Conservation (phyloP, 1,284 basidiomycete species). For the Pyrrhoderma lamaoense region DNA sequence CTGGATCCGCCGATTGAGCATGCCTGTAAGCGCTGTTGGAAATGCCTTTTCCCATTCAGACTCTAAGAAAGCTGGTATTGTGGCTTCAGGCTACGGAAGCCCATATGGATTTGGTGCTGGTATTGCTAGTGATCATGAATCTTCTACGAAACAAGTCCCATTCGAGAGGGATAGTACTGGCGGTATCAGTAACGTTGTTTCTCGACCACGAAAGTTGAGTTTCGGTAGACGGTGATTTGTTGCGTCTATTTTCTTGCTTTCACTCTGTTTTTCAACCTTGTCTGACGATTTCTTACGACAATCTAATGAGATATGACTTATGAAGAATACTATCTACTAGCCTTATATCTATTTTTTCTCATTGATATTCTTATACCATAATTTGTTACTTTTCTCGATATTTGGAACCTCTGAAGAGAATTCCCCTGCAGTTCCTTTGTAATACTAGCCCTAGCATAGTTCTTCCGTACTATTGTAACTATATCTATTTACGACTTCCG, state of each 20-base stretch:
- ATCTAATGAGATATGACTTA: too few relatives aligned
- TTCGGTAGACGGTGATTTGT: constrained; percentile 16
- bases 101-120: constrained; percentile 5
- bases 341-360: too few relatives aligned
- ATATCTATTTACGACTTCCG: too few relatives aligned
- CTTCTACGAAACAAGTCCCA: constrained; percentile 24
- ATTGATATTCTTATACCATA: too few relatives aligned
- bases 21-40: constrained; percentile 48
- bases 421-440: too few relatives aligned
- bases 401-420: too few relatives aligned
- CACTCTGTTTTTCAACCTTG: too few relatives aligned
- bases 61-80: constrained; percentile 17
- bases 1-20: constrained; percentile 70
- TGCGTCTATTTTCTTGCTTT: neutral
- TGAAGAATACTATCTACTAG: too few relatives aligned
- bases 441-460: too few relatives aligned
- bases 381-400: too few relatives aligned
- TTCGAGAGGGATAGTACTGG: constrained; percentile 32
- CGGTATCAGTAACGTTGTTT: constrained; percentile 28
- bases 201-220: constrained; percentile 14
- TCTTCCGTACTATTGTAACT: too few relatives aligned
- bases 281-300: too few relatives aligned
- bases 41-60: constrained; percentile 41
- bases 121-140: constrained; percentile 21
- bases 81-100: constrained; percentile 13